Evolutionary conservation across 305 asterid species (phyloP), one percentile per base, ranked within the genome.

Genomic region (Fraxinus paxiana): DNA sequence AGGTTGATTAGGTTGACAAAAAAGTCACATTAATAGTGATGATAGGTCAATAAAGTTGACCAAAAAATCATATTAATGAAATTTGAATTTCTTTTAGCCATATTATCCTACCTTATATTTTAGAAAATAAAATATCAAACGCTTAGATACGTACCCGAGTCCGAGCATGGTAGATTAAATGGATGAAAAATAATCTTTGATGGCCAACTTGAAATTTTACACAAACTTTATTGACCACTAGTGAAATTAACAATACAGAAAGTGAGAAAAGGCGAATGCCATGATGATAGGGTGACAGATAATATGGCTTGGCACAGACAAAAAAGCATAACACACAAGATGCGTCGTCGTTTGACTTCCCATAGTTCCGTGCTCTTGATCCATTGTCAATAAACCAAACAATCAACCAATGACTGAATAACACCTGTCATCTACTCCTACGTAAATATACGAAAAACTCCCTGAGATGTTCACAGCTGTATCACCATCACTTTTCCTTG

Each of bases 401-500:
- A 26, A 26, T 20, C 73, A 67, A 26, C 73, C 73, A 67, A 28
- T 67, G 7, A 28, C 1, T 5, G 73, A 67, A 13, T 67, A 15
- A 22, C 86, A 67, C 1, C 24, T 75, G 86, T 65, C 82, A 28
- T 0, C 63, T 12, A 28, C 18, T 6, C 8, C 35, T 17, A 2
- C 1, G 0, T 5, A 0, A 67, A 71, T 75, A 76, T 77, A 83
- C 86, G 15, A 37, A n/a, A 77, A 83, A 28, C 1, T 31, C 86
- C 86, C 73, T 38, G 22, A 34, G 37, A 72, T 22, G 28, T 43
- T 74, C 80, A 72, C 80, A 77, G 79, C 84, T 80, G 86, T 80
- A 79, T 38, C 75, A 3, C 37, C 81, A 18, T 28, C 41, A 34
- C 82, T 67, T 83, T 83, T 70, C 73, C 73, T 67, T 24, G 73